Base-by-base conservation (phyloP, 2,329 filamentous ascomycete genomes). In the Didymella segeticola region DNA sequence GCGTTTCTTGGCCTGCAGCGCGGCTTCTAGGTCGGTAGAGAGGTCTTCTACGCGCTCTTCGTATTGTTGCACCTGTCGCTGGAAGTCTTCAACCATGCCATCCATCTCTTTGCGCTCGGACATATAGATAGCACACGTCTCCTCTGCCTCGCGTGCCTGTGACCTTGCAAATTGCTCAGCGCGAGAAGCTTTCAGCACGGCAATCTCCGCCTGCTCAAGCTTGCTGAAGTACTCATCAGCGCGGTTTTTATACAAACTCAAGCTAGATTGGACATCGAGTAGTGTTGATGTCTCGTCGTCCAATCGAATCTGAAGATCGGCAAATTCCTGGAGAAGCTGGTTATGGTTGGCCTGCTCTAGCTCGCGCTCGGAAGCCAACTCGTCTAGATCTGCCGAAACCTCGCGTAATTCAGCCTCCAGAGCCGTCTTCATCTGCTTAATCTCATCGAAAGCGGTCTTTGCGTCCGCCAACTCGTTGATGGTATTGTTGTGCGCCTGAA, bases 201-300 rank as follows among this genome's bases (percentile, higher is more conserved):
- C 88, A 62, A 98, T 96, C 74, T 99, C 93, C 14, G 95, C 95
- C 71, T 98, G 93, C 75, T 99, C 93, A 17, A 99, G 85, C 77
- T 96, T 97, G 79, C 87, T 90, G 77, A 97, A 99, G 76, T 99
- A 98, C 72, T 98, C 93, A 69, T 98, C 92, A 4, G 93, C 90
- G 36, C 93, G 87, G 59, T 86, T 87, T 82, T 96, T 97, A 82
- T 98, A 99, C 57, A 97, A 79, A 56, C 86, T 88, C 34, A 98
- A 83, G 72, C 89, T 96, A 3, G 91, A 89, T 7, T 86, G 87
- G 37, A 96, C 87, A 73, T 99, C 93, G 23, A 88, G 85, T 23
- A 93, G 82, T 72, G 90, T 93, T 1, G 91, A 96, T 1, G 87
- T 86, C 76, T 98, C 95, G 5, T 89, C 88, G 70, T 98, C 95